Percentiles rank a stretch among this genome's conserved stretches.
These are phyloP conservation scores for Penicillium sumatraense DNA, from an alignment of 2,329 filamentous ascomycete genomes.

Conservation along the genomic window DNA sequence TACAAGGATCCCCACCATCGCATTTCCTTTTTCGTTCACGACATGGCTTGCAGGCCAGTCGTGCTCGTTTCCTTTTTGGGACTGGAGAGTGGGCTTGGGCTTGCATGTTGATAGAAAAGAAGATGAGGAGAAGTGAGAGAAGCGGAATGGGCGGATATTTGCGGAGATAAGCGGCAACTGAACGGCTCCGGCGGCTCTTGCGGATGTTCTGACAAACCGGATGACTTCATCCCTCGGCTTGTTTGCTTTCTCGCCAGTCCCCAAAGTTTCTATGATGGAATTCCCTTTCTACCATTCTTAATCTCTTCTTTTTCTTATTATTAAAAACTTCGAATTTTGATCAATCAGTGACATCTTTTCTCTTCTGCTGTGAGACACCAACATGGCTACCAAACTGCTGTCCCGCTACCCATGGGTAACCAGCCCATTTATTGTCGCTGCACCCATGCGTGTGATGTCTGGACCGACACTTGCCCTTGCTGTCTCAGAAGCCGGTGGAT, in stretches of 20 bases:
- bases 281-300: too few species aligned
- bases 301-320: not conserved
- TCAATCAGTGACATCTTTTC: not conserved
- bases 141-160: slow-evolving; percentile 15
- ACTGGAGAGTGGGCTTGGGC: not conserved
- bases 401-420: slow-evolving; percentile 63
- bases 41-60: slow-evolving; percentile 34
- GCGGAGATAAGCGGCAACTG: not conserved
- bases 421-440: slow-evolving; percentile 64
- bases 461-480: slow-evolving; percentile 63
- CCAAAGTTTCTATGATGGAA: too few species aligned
- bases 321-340: not conserved
- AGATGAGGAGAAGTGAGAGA: not conserved
- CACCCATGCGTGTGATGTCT: slow-evolving; percentile 72
- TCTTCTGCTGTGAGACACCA: not conserved
- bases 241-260: not conserved
- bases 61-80: slow-evolving; percentile 30
- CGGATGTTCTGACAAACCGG: not conserved
- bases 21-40: slow-evolving; percentile 37
- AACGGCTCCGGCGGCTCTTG: not conserved
- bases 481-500: slow-evolving; percentile 60
- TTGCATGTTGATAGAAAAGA: not conserved
- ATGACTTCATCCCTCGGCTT: slow-evolving; percentile 13
- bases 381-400: slow-evolving; percentile 23
- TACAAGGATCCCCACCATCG: slow-evolving; percentile 31